These are phyloP conservation scores for Melaleuca alternifolia DNA, from an alignment of 345 rosid genomes.

Conservation along the genomic window DNA sequence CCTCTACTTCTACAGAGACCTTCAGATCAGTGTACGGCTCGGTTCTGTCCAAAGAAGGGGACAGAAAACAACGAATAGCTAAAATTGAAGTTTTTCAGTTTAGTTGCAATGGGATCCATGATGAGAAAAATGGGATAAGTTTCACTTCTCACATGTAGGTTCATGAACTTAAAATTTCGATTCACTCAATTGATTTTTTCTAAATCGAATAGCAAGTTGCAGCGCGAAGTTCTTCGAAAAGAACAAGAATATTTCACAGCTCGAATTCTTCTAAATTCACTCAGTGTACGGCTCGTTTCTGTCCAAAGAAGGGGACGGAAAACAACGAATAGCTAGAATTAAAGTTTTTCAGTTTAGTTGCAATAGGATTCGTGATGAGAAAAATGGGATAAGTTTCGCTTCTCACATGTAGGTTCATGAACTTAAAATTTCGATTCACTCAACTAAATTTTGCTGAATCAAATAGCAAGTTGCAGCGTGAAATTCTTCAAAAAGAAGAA, in stretches of 20 bases:
- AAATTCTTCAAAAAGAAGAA: not conserved
- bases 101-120: not conserved
- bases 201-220: not conserved
- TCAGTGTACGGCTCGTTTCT: not conserved
- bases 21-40: not conserved
- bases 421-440: not conserved
- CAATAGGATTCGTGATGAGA: not conserved
- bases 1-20: not conserved
- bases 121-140: not conserved
- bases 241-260: not conserved
- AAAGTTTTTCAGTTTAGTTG: not conserved
- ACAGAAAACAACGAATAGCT: not conserved
- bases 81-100: not conserved
- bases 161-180: not conserved
- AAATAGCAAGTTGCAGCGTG: not conserved
- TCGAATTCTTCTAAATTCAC: too few relatives aligned
- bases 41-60: not conserved
- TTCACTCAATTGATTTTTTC: not conserved
- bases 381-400: not conserved
- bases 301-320: not conserved
- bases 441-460: not conserved
- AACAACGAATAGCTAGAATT: not conserved
- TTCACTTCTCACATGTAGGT: not conserved
- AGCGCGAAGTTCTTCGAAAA: not conserved
- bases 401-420: not conserved